Evolutionary conservation across 2,329 filamentous ascomycete genomes (phyloP).

Genomic region (Aspergillus unguis): DNA sequence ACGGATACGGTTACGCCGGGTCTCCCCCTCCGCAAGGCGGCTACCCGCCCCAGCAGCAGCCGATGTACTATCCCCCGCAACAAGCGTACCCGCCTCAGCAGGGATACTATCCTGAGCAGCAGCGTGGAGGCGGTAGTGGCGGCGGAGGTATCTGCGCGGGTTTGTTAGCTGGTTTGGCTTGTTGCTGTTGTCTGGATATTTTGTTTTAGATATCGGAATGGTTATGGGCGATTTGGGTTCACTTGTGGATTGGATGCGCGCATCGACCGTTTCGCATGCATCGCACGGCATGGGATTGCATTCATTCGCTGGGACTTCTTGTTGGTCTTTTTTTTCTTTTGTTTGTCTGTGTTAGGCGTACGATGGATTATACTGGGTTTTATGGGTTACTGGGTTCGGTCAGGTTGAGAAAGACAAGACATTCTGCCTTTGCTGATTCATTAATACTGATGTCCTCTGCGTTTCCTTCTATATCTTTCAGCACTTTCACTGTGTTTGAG

Average conservation of each 20-base stretch:
- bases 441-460: neutral
- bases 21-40: slow-evolving; percentile 20
- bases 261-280: neutral
- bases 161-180: slow-evolving; percentile 46
- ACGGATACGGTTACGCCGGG: slow-evolving; percentile 22
- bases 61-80: slow-evolving; percentile 35
- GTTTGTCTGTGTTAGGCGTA: slow-evolving; percentile 1
- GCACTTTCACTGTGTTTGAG: neutral
- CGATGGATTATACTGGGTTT: slow-evolving; percentile 2
- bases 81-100: slow-evolving; percentile 29
- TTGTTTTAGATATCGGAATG: slow-evolving; percentile 32
- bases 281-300: neutral
- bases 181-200: slow-evolving; percentile 51
- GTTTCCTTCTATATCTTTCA: neutral
- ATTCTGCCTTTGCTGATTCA: neutral
- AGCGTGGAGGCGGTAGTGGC: slow-evolving; percentile 27
- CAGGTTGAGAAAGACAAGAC: neutral
- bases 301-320: neutral
- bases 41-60: slow-evolving; percentile 29
- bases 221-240: neutral
- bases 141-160: slow-evolving; percentile 46
- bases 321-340: neutral
- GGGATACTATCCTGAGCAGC: slow-evolving; percentile 38
- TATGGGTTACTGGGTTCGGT: neutral
- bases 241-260: no score